phyloP scores from a whole-genome alignment of 2,329 filamentous ascomycete species.

The Pseudogymnoascus sp. region DNA sequence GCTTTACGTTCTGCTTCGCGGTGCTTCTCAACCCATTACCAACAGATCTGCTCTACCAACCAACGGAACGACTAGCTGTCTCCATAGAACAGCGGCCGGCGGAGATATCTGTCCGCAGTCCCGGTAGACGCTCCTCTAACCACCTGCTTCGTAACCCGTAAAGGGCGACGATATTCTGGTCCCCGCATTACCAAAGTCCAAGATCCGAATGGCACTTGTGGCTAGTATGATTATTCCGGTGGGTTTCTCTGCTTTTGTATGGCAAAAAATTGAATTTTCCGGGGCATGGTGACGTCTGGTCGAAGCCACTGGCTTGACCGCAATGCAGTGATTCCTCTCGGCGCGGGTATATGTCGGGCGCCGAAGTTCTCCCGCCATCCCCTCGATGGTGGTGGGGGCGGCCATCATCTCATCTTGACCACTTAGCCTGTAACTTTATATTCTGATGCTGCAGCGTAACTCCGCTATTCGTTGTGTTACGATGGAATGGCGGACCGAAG shows the following conservation, averaged over 20 bases:
- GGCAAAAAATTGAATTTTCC: not conserved
- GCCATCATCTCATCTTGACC: not conserved
- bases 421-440: slow-evolving; percentile 5
- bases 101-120: not conserved
- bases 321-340: not conserved
- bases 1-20: not conserved
- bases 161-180: not conserved
- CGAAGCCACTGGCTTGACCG: not conserved
- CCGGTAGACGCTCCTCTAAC: not conserved
- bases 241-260: not conserved
- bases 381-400: not conserved
- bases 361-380: not conserved
- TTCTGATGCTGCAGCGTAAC: not conserved
- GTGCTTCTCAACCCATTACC: not conserved
- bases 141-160: not conserved
- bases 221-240: not conserved
- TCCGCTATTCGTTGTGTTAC: not conserved
- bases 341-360: not conserved
- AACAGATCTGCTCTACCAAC: not conserved
- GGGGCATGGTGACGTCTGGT: not conserved
- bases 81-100: not conserved
- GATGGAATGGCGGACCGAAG: not conserved
- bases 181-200: not conserved
- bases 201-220: not conserved
- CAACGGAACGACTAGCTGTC: not conserved